A percentile compares a stretch with the other conserved stretches of the same genome.
phyloP scores from a whole-genome alignment of 1,139 yeast genomes.

The Candida sp. region DNA sequence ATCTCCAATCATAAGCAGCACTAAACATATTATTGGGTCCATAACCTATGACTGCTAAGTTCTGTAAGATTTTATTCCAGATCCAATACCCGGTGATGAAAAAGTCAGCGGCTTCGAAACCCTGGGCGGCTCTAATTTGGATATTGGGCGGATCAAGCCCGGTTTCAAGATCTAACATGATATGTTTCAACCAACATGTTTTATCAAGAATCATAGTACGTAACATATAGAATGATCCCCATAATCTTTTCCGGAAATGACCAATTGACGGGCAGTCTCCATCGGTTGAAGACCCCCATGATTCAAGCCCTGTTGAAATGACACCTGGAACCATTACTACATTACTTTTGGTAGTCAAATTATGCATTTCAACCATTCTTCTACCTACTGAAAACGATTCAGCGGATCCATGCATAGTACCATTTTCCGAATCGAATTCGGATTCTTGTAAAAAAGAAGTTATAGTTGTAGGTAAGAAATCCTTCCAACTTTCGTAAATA shows the following conservation, averaged over 20 bases:
- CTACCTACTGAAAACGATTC: conserved; percentile 89
- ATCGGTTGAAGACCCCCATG: conserved; percentile 69
- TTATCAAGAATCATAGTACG: conserved; percentile 90
- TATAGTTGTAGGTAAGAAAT: conserved; percentile 62
- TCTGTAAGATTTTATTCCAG: conserved; percentile 93
- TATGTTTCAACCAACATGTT: conserved; percentile 88
- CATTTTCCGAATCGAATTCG: conserved; percentile 26
- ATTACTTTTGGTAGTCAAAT: conserved; percentile 60
- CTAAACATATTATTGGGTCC: conserved; percentile 87
- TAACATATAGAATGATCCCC: conserved; percentile 98
- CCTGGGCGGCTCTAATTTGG: conserved; percentile 86
- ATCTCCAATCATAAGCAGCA: conserved; percentile 96
- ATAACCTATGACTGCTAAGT: conserved; percentile 90
- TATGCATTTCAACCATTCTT: conserved; percentile 50
- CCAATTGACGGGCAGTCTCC: conserved; percentile 78
- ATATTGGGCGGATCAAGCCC: conserved; percentile 89
- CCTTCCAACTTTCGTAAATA: conserved; percentile 62
- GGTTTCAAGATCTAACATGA: conserved; percentile 84
- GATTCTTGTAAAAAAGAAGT: conserved; percentile 59
- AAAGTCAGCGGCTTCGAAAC: conserved; percentile 96
- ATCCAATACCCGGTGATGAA: conserved; percentile 98
- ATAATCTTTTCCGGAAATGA: conserved; percentile 84
- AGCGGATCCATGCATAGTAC: conserved; percentile 51
- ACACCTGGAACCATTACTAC: conserved; percentile 97
- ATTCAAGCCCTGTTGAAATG: conserved; percentile 90